Evolutionary conservation across 352 stramenopile genomes (phyloP), one percentile per base, ranked within the genome.

Genomic region (Phytophthora chlamydospora): DNA sequence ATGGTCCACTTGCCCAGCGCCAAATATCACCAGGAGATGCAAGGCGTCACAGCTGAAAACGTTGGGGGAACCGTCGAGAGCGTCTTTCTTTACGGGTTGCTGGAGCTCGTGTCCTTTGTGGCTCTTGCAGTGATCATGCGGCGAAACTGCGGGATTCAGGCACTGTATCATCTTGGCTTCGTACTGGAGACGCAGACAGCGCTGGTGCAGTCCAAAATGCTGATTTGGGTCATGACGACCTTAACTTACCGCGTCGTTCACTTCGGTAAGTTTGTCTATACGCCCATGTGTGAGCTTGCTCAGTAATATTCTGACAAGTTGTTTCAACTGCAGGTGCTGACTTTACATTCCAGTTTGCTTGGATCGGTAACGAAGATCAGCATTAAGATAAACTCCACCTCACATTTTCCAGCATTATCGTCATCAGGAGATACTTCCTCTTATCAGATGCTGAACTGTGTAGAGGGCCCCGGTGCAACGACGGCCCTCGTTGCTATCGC

Each of bases 21-120:
- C 7, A 2, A 42, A 13, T 76, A 66, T 50, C 70, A 76, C 34
- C 39, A 39, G 29, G 63, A 71, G 35, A 38, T 68, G 4, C 34
- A 50, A 6, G 21, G 35, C 10, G 48, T 70, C 6, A 39, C 29
- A 7, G n/a, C 8, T 12, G 29, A 42, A 10, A 38, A 39, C 8
- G 33, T 65, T 3, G 21, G 38, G 3, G 6, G n/a, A 13, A 42
- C 24, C 0, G 36, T 66, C 10, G 11, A 35, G 12, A 66, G 43
- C 36, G 33, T 71, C 17, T 38, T 44, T 3, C 12, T 63, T 24
- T 63, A 63, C 48, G 50, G 43, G 3, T 4, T 47, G 9, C n/a
- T 67, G 29, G 63, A 71, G 46, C 12, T 66, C 1, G 16, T 27
- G 12, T 71, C 63, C 5, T 57, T 67, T 2, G 29, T 62, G 10